A percentile compares a stretch with the other conserved stretches of the same genome.
Evolutionary conservation across 2,329 filamentous ascomycete genomes (phyloP).

Genomic region (Botryotinia calthae): DNA sequence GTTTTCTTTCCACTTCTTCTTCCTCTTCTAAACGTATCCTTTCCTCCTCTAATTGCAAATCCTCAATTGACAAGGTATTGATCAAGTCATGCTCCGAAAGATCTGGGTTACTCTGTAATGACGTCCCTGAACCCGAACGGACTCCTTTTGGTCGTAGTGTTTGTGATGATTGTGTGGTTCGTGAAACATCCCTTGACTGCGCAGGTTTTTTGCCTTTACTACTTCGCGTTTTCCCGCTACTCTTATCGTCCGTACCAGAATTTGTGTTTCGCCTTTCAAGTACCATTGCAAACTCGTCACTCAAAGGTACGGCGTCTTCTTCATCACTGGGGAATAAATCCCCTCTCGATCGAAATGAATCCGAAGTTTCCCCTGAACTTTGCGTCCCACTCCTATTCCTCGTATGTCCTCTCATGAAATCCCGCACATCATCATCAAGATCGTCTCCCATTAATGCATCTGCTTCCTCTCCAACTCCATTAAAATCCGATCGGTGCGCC

Average conservation of each 20-base stretch:
- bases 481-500: constrained; percentile 42
- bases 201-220: constrained; percentile 56
- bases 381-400: constrained; percentile 69
- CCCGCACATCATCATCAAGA: constrained; percentile 29
- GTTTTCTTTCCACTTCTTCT: constrained; percentile 51
- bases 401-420: constrained; percentile 34
- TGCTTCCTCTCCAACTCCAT: constrained; percentile 51
- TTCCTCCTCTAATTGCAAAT: constrained; percentile 54
- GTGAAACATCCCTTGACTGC: constrained; percentile 52
- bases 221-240: constrained; percentile 62
- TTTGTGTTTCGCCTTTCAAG: constrained; percentile 68
- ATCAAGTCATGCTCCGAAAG: constrained; percentile 40
- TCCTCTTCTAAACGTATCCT: constrained; percentile 48
- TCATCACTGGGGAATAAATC: constrained; percentile 88
- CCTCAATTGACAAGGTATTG: constrained; percentile 48
- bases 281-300: constrained; percentile 86
- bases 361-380: constrained; percentile 76
- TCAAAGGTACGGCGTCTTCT: constrained; percentile 83
- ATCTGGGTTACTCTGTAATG: constrained; percentile 38
- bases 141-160: constrained; percentile 26
- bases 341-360: constrained; percentile 81
- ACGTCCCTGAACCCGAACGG: constrained; percentile 31
- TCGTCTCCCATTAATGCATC: constrained; percentile 65
- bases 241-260: constrained; percentile 62
- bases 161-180: constrained; percentile 42